phyloP scores from a whole-genome alignment of 2,329 filamentous ascomycete genomes.

The Aspergillus thermomutatus region DNA sequence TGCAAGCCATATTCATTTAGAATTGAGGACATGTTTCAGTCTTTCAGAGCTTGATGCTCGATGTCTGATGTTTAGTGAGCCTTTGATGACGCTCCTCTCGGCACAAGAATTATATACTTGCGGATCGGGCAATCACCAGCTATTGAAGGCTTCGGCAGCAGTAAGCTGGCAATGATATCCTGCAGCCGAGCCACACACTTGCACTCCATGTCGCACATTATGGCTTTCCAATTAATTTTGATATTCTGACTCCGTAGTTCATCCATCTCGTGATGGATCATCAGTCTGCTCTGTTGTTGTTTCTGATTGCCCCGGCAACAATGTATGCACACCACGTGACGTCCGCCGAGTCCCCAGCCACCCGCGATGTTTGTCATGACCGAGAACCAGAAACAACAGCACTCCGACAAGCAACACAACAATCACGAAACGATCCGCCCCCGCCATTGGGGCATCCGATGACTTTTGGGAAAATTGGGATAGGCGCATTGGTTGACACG shows the following conservation, averaged over 20 bases:
- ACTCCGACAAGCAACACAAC: slow-evolving; percentile 5
- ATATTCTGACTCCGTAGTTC: neutral
- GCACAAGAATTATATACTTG: too few species aligned
- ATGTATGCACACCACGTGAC: slow-evolving; percentile 4
- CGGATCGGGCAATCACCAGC: neutral
- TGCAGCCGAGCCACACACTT: neutral
- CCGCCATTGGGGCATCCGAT: neutral
- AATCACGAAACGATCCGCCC: neutral
- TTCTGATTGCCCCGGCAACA: slow-evolving; percentile 7
- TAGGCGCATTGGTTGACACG: slow-evolving; percentile 14
- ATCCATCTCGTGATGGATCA: neutral
- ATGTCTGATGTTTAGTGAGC: neutral
- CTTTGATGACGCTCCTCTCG: too few species aligned
- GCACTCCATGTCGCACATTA: neutral
- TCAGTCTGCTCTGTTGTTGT: slow-evolving; percentile 2
- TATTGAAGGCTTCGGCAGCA: neutral
- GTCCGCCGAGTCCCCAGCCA: slow-evolving; percentile 10
- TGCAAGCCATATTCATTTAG: neutral
- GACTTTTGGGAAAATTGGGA: neutral
- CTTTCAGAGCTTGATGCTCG: neutral
- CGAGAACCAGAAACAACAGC: slow-evolving; percentile 5
- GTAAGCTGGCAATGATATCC: neutral
- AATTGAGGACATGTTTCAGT: neutral
- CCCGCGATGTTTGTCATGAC: slow-evolving; percentile 10
- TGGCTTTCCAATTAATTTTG: neutral